Percentiles rank a stretch among this genome's conserved stretches.
Evolutionary conservation across 108 stramenopile species (phyloP).

Genomic region (Aureococcus anophagefferens): DNA sequence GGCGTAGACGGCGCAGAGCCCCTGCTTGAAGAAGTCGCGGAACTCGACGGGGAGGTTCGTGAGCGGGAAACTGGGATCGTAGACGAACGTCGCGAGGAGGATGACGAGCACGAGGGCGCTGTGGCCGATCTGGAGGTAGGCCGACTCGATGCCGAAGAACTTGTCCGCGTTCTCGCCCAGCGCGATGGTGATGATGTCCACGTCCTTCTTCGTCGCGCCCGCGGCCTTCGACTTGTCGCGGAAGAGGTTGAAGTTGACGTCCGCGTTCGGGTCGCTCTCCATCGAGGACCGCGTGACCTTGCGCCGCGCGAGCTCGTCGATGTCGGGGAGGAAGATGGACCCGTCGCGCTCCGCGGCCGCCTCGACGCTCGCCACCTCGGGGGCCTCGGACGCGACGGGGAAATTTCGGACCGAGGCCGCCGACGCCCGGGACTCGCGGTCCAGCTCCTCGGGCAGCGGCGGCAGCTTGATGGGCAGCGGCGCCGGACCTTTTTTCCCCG

Average conservation of each 20-base stretch:
- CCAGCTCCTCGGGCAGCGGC: too few species aligned
- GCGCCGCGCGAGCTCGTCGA: too few species aligned
- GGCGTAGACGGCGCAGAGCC: background rate
- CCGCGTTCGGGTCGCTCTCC: background rate
- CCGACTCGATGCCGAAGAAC: background rate
- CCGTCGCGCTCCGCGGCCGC: too few species aligned
- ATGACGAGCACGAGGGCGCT: background rate
- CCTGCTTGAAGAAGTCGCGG: background rate
- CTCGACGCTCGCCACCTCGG: too few species aligned
- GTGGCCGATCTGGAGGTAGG: background rate
- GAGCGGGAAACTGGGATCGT: background rate
- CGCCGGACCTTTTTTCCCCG: too few species aligned
- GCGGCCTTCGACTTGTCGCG: too few species aligned
- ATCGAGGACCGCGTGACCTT: background rate
- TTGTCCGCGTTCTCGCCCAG: background rate
- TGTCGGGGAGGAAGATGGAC: too few species aligned
- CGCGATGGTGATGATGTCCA: background rate
- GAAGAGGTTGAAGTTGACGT: background rate
- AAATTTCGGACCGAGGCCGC: too few species aligned
- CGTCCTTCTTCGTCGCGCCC: background rate
- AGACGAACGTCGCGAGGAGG: background rate
- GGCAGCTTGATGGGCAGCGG: too few species aligned
- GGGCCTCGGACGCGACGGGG: too few species aligned
- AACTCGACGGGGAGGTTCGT: background rate
- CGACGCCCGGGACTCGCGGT: too few species aligned